Base-by-base conservation (phyloP, 2,329 filamentous ascomycete genomes). In the Lojkania enalia region DNA sequence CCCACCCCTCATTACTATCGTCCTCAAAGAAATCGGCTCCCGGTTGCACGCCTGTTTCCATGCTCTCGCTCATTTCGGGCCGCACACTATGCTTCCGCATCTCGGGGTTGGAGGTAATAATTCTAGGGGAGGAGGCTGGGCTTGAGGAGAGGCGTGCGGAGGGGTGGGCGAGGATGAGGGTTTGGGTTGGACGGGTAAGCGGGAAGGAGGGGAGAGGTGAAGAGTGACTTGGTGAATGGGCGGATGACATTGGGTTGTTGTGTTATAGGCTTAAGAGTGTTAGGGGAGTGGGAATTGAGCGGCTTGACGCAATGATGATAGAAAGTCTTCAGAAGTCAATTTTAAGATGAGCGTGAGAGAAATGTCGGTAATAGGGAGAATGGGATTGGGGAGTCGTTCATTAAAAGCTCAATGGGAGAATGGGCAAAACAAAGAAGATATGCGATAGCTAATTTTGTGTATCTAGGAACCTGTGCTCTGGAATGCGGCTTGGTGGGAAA, bases 1-100 rank as follows among this genome's bases (percentile, higher is more conserved):
- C 19, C 19, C 33, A 20, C 15, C 30, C 9, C 15, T 33, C 30
- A 15, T 33, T 15, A 3, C 56, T 60, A 4, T 57, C 56, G 30
- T 63, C 57, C 12, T 64, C 58, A 35, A 66, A 66, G 49, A 67
- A 65, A 37, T 65, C 57, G 7, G 47, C 51, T 15, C 58, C 60
- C 11, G 53, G 55, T 20, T 37, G 31, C 1, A 55, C 20, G 2
- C 52, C 57, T 5, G 35, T 44, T 20, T 60, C 46, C 58, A 66
- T 64, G 5, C 50, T 51, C 13, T 53, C 49, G 35, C 57, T 55
- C 46, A 60, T 52, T 9, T 55, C 51, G 4, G 60, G 61, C 12
- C 54, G 48, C 2, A 66, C 46, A 2, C 61, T 62, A 3, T 49
- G 51, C 20, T 55, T 57, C 5, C 60, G 44, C 20, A 32, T 46